Evolutionary conservation across 495 filamentous ascomycete genomes (phyloP).

Genomic region (Xylaria longipes): DNA sequence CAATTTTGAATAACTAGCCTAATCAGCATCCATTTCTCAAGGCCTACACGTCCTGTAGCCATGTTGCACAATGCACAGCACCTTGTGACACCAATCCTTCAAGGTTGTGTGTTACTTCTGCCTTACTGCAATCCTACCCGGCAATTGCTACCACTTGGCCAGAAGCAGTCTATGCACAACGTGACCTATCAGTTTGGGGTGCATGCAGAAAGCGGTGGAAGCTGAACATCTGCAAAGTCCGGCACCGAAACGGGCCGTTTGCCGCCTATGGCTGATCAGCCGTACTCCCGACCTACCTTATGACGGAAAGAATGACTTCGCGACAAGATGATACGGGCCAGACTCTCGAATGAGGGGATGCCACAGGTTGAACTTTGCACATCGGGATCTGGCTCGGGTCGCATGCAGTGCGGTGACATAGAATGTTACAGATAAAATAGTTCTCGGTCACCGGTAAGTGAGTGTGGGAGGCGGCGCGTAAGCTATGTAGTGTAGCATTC

Average conservation of each 20-base stretch:
- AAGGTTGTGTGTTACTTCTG: neutral
- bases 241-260: neutral
- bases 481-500: neutral
- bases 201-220: neutral
- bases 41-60: neutral
- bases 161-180: neutral
- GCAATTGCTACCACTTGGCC: neutral
- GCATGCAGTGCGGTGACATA: neutral
- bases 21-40: neutral
- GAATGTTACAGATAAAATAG: neutral
- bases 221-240: neutral
- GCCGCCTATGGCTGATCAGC: neutral
- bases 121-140: neutral
- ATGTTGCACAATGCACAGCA: neutral
- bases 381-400: neutral
- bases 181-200: neutral
- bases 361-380: neutral
- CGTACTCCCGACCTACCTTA: neutral
- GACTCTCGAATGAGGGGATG: neutral
- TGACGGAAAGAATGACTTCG: neutral
- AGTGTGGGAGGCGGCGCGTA: neutral
- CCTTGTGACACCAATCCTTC: neutral
- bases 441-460: neutral
- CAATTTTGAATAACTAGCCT: neutral
- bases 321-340: neutral